A percentile compares a stretch with the other conserved stretches of the same genome.
Conservation (phyloP, 768 basidiomycete genomes). For the Candolleomyces efflorescens region DNA sequence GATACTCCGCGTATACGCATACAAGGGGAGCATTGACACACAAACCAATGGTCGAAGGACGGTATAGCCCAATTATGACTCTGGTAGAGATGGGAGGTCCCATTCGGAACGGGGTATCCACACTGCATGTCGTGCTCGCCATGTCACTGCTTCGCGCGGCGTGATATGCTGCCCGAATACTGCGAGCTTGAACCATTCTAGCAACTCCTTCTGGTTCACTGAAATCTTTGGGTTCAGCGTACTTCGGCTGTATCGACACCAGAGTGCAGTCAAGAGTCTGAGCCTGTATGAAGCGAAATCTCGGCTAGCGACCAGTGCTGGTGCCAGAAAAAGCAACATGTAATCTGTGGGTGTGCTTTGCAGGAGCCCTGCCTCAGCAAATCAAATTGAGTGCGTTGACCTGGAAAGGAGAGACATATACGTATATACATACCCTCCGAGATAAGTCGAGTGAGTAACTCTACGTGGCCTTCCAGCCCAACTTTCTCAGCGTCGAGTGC, state of each 20-base stretch:
- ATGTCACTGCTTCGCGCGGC: no score
- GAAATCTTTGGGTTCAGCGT: not conserved
- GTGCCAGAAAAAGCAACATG: not conserved
- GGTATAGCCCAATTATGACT: no score
- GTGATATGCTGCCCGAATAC: not conserved
- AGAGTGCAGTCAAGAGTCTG: not conserved
- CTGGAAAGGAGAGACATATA: no score
- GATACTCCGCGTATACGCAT: no score
- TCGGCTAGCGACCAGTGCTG: not conserved
- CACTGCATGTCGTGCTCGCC: no score
- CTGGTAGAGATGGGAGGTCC: no score
- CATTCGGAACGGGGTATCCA: no score
- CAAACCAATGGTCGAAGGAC: no score
- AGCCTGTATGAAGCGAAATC: not conserved
- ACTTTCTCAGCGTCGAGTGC: not conserved
- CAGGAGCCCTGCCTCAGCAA: no score
- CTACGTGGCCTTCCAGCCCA: not conserved
- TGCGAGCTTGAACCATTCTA: not conserved
- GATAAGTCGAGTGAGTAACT: not conserved
- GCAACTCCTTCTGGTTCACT: not conserved
- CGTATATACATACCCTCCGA: not conserved
- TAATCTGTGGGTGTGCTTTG: not conserved
- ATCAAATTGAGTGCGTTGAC: no score
- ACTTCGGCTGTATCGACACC: not conserved
- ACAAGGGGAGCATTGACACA: no score